phyloP scores from a whole-genome alignment of 2,329 filamentous ascomycete species.

The Paecilomyces sp. region DNA sequence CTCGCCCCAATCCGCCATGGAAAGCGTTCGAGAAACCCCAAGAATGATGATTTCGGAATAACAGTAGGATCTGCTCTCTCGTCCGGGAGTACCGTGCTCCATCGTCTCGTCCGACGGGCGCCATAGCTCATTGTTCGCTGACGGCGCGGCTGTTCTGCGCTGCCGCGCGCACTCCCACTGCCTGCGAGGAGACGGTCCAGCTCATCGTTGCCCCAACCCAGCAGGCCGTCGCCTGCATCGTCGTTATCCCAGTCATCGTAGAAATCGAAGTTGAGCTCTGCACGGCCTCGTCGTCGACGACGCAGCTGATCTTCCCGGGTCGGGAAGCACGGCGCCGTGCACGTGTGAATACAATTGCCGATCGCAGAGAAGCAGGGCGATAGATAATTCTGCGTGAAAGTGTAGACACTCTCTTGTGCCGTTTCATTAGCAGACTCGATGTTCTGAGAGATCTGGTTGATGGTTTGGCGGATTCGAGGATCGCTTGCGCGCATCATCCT shows the following conservation, averaged over 20 bases:
- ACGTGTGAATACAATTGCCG: conserved; percentile 56
- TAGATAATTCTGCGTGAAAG: conserved; percentile 79
- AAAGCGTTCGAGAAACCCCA: conserved; percentile 76
- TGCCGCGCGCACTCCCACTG: conserved; percentile 39
- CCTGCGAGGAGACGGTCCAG: conserved; percentile 76
- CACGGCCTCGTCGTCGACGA: conserved; percentile 58
- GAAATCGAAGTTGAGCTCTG: conserved; percentile 89
- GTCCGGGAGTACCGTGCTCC: conserved; percentile 49
- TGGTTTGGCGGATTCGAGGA: conserved; percentile 82
- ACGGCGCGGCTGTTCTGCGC: conserved; percentile 58
- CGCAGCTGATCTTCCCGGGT: conserved; percentile 67
- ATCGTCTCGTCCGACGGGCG: conserved; percentile 54
- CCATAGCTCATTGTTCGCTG: conserved; percentile 89
- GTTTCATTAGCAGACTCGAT: conserved; percentile 85
- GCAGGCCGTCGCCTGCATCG: conserved; percentile 51
- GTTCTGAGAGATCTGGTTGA: conserved; percentile 88
- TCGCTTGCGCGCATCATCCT: conserved; percentile 60
- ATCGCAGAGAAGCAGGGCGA: conserved; percentile 69
- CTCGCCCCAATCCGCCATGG: conserved; percentile 77
- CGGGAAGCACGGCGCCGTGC: conserved; percentile 62
- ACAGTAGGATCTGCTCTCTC: conserved; percentile 66
- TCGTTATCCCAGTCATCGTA: conserved; percentile 92
- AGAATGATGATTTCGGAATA: conserved; percentile 78
- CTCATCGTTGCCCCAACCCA: conserved; percentile 77
- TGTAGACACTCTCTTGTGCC: conserved; percentile 85